Conservation (phyloP, 179 eudicot genomes). For the Silene coronaria region DNA sequence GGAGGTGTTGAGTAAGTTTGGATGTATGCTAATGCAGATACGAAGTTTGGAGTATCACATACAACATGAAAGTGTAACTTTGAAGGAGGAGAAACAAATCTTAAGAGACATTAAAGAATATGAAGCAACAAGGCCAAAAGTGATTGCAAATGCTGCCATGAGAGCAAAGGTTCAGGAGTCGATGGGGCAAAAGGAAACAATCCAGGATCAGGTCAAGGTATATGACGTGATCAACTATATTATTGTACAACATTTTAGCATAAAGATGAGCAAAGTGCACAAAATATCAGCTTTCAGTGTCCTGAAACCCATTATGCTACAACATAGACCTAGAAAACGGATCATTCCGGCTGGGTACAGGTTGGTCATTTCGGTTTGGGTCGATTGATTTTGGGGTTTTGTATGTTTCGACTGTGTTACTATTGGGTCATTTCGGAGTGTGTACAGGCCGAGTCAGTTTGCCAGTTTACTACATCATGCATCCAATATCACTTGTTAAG, state of each 20-base stretch:
- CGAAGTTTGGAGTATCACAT: constrained; percentile 68
- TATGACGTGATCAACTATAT: background rate
- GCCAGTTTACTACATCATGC: too few species aligned
- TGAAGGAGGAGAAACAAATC: constrained; percentile 84
- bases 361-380: too few species aligned
- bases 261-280: too few species aligned
- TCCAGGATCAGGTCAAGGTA: constrained; percentile 94
- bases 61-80: constrained; percentile 73
- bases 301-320: too few species aligned
- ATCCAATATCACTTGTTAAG: background rate
- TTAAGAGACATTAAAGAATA: constrained; percentile 73
- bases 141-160: constrained; percentile 64
- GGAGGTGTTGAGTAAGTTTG: background rate
- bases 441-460: too few species aligned
- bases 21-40: constrained; percentile 39
- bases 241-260: too few species aligned
- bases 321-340: too few species aligned
- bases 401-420: too few species aligned
- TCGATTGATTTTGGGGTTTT: too few species aligned
- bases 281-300: too few species aligned
- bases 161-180: constrained; percentile 79
- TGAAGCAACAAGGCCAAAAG: constrained; percentile 80
- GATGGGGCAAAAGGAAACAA: constrained; percentile 60
- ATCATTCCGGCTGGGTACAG: too few species aligned
- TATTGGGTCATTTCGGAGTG: too few species aligned